Evolutionary conservation across 495 filamentous ascomycete genomes (phyloP), one percentile per base, ranked within the genome.

Genomic region (Penicillium samsonianum): DNA sequence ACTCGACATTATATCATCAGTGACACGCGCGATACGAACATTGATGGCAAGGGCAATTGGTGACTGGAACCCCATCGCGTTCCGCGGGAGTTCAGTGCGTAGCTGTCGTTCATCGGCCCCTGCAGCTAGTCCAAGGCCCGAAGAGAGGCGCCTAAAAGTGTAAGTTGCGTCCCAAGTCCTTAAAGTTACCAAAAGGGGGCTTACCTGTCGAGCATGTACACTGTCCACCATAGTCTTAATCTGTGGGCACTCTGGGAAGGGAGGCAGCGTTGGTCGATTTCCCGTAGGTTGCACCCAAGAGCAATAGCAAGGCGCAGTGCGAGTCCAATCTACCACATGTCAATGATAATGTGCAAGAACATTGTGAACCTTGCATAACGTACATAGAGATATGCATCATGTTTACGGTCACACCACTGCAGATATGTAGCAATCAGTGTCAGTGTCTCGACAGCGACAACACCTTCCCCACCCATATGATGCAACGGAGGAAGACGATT

Each of bases 191-290:
- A 7, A 50, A 31, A n/a, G n/a, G n/a, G 11, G n/a, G 7, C 12
- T 12, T 59, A 67, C 64, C 64, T 48, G 25, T 65, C 61, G 2
- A 67, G 50, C 65, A 67, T 67, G n/a, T 67, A 67, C 5, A 67
- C 65, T 8, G 61, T 65, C 61, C 61, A 67, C 65, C 65, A 67
- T 2, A 67, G 45, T 28, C 65, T 43, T 12, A 65, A 35, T 19
- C 62, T 43, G 42, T 64, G 65, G 10, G 62, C 62, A 28, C 49
- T 53, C 26, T 67, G 49, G 4, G 61, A 65, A 2, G 65, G 65
- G 16, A 64, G 53, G 20, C 61, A 64, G 12, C 20, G 20, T 41
- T 67, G 61, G 16, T 65, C 56, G 16, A 23, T 51, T 22, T 58
- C 49, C 4, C 59, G 65, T 4, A 60, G 16, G 19, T 64, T 59